Percentiles rank a stretch among this genome's conserved stretches.
Conservation (phyloP, 1,284 basidiomycete species). For the Pseudozyma sp. region DNA sequence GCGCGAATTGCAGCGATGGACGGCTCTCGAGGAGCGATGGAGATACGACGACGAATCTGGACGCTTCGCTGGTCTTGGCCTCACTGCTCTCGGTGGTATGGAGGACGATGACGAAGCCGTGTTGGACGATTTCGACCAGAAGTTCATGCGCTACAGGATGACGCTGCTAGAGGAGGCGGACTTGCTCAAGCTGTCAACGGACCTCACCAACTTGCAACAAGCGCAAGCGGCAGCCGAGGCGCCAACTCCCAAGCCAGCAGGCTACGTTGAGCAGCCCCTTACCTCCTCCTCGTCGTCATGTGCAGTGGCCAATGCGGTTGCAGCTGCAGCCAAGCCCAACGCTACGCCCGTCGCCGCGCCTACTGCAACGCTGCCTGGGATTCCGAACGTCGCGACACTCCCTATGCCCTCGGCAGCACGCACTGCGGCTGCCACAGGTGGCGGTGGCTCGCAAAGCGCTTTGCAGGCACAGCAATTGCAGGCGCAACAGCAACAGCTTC, state of each 20-base stretch:
- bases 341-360: conserved; percentile 20
- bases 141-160: conserved; percentile 68
- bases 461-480: conserved; percentile 43
- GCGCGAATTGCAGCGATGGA: conserved; percentile 40
- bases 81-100: conserved; percentile 66
- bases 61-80: conserved; percentile 65
- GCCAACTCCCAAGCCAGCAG: conserved; percentile 48
- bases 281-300: conserved; percentile 13
- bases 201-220: conserved; percentile 65
- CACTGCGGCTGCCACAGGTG: conserved; percentile 35
- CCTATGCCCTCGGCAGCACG: conserved; percentile 43
- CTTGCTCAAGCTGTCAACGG: conserved; percentile 65
- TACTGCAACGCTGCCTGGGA: conserved; percentile 30
- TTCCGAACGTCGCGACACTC: conserved; percentile 24
- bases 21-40: conserved; percentile 60
- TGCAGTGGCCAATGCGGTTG: conserved; percentile 23
- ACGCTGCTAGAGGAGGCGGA: conserved; percentile 65
- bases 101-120: conserved; percentile 68
- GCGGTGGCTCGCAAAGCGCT: conserved; percentile 37
- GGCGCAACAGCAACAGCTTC: conserved; percentile 41
- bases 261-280: conserved; percentile 45
- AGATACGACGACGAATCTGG: conserved; percentile 67
- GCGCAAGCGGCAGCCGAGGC: conserved; percentile 63
- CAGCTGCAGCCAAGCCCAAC: conserved; percentile 23
- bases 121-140: conserved; percentile 67